These are phyloP conservation scores for Salvia splendens DNA, from an alignment of 257 asterid species.

Conservation along the genomic window DNA sequence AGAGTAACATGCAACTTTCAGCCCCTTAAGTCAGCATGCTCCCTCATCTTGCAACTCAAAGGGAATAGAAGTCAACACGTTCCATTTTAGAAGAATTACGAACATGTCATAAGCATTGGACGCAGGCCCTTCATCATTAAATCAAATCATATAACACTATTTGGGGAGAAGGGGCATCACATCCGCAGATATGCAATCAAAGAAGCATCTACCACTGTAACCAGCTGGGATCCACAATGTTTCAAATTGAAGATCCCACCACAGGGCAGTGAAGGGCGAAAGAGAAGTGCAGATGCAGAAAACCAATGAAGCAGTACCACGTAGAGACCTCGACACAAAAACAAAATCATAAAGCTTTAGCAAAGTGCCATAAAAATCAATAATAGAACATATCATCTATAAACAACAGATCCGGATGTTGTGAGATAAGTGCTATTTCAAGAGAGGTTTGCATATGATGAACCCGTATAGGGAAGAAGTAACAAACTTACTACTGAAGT, in stretches of 20 bases:
- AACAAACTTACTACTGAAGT: conserved; percentile 59
- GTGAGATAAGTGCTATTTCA: conserved; percentile 16
- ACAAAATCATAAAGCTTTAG: conserved; percentile 70
- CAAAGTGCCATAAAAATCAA: conserved; percentile 36
- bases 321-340: conserved; percentile 87
- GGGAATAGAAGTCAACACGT: conserved; percentile 5
- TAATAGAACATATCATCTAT: conserved; percentile 39
- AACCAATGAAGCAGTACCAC: conserved; percentile 89
- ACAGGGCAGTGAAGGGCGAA: conserved; percentile 72
- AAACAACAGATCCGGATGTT: conserved; percentile 37
- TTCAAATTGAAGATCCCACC: conserved; percentile 87
- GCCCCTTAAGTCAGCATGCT: conserved; percentile 12
- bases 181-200: conserved; percentile 68
- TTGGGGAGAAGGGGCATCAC: conserved; percentile 55
- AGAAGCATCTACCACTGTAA: conserved; percentile 68
- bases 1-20: conserved; percentile 12
- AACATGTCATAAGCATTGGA: conserved; percentile 49
- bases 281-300: conserved; percentile 85
- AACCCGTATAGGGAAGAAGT: conserved; percentile 32
- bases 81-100: conserved; percentile 25
- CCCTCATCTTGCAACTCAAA: conserved; percentile 16
- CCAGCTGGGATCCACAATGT: conserved; percentile 79
- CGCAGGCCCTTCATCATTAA: conserved; percentile 50
- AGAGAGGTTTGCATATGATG: background rate
- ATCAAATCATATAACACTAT: conserved; percentile 47